These are phyloP conservation scores for Diaporthe citri DNA, from an alignment of 2,329 filamentous ascomycete genomes.

Conservation along the genomic window DNA sequence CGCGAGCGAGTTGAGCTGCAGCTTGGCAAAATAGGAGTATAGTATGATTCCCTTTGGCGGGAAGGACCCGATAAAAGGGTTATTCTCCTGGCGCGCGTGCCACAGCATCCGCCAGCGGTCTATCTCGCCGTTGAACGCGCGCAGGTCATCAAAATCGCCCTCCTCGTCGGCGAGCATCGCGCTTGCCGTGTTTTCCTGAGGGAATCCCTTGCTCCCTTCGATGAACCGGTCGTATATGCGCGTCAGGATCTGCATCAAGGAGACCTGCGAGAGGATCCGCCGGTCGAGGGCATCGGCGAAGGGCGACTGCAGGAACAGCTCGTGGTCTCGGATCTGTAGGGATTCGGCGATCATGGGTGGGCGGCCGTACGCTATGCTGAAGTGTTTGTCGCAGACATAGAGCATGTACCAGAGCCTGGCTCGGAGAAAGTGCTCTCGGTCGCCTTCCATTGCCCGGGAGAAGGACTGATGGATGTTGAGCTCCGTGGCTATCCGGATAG, in stretches of 20 bases:
- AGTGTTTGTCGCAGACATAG: neutral
- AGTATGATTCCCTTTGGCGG: conserved; percentile 56
- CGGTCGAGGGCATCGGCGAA: conserved; percentile 42
- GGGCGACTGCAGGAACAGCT: conserved; percentile 45
- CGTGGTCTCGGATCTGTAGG: conserved; percentile 43
- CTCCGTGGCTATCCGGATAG: neutral
- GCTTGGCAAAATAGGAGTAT: conserved; percentile 50
- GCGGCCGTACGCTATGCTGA: neutral
- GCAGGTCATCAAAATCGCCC: conserved; percentile 52
- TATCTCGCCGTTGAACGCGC: conserved; percentile 56
- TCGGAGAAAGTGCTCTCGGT: neutral
- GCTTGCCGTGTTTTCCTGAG: conserved; percentile 35
- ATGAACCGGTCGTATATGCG: conserved; percentile 42
- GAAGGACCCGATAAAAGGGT: conserved; percentile 48
- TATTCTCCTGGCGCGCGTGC: conserved; percentile 47
- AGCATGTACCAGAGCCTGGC: conserved; percentile 1
- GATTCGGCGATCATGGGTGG: neutral
- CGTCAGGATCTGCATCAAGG: conserved; percentile 43
- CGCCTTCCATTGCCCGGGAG: conserved; percentile 2
- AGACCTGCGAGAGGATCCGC: conserved; percentile 43
- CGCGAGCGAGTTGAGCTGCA: conserved; percentile 56
- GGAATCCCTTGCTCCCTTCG: conserved; percentile 18
- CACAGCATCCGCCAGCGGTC: conserved; percentile 56
- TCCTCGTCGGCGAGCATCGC: conserved; percentile 1
- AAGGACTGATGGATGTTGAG: neutral